Conservation (phyloP, 169 alveolate species). For the Besnoitia besnoiti region DNA sequence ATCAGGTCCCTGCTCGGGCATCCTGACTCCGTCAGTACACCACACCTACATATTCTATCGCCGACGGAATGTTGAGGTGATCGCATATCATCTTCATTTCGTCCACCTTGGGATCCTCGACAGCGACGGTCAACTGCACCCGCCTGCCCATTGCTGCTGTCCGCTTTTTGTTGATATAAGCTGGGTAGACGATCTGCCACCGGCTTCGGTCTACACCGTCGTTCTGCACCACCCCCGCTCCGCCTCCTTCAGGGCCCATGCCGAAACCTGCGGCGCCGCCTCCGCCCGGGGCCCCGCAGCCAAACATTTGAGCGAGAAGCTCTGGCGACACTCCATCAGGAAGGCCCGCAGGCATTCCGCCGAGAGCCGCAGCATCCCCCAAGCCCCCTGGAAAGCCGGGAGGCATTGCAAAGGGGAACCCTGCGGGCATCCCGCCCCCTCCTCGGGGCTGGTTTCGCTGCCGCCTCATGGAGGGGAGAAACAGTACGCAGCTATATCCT, state of each 20-base stretch:
- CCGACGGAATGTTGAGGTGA: constrained; percentile 26
- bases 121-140: constrained; percentile 1
- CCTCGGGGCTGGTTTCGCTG: neutral
- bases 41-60: constrained; percentile 24
- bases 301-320: constrained; percentile 47
- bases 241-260: neutral
- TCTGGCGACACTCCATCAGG: constrained; percentile 41
- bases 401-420: neutral
- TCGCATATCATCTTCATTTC: constrained; percentile 49
- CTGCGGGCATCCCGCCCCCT: neutral
- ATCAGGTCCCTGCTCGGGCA: no score
- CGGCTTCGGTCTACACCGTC: constrained; percentile 44
- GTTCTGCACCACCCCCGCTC: constrained; percentile 14
- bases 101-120: constrained; percentile 38
- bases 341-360: neutral
- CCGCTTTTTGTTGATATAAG: constrained; percentile 34
- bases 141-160: constrained; percentile 37
- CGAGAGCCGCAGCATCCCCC: neutral
- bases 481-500: neutral
- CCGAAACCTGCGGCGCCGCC: neutral
- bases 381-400: neutral
- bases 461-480: neutral
- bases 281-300: neutral
- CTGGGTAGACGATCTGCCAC: constrained; percentile 41
- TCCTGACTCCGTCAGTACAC: no score